Conservation (phyloP, 176 grass and related monocot species). For the Canna indica region DNA sequence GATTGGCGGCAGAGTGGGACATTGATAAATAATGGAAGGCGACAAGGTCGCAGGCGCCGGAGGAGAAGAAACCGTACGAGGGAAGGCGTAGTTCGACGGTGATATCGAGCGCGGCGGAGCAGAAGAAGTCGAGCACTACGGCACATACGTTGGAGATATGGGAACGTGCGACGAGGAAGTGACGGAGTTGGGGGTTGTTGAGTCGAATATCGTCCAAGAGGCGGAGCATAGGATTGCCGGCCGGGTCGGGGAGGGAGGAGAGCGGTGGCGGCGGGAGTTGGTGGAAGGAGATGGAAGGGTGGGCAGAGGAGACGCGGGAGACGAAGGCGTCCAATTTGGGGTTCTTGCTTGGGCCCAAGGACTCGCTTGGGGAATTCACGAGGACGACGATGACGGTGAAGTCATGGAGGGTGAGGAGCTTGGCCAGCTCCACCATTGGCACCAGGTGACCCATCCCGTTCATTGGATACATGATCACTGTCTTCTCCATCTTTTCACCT, state of each 20-base stretch:
- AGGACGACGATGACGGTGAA: constrained; percentile 11
- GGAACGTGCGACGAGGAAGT: neutral
- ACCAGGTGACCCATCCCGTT: constrained; percentile 2
- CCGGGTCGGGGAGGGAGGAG: neutral
- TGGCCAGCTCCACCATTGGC: constrained; percentile 21
- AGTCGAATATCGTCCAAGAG: neutral
- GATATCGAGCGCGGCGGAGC: neutral
- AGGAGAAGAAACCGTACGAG: neutral
- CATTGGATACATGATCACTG: constrained; percentile 19
- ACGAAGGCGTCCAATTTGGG: neutral
- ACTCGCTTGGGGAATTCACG: neutral
- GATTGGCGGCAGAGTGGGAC: neutral
- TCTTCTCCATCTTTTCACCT: neutral
- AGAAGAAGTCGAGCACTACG: constrained; percentile 14
- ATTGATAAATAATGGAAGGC: neutral
- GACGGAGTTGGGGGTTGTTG: neutral
- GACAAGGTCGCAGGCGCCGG: neutral
- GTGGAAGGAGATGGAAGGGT: constrained; percentile 10
- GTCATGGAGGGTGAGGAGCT: neutral
- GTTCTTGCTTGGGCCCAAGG: neutral
- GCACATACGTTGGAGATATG: neutral
- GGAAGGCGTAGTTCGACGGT: neutral
- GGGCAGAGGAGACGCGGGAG: neutral
- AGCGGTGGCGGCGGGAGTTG: neutral
- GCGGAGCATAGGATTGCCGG: neutral